These are phyloP conservation scores for Stephanodiscus triporus DNA, from an alignment of 108 stramenopile genomes.

Conservation along the genomic window DNA sequence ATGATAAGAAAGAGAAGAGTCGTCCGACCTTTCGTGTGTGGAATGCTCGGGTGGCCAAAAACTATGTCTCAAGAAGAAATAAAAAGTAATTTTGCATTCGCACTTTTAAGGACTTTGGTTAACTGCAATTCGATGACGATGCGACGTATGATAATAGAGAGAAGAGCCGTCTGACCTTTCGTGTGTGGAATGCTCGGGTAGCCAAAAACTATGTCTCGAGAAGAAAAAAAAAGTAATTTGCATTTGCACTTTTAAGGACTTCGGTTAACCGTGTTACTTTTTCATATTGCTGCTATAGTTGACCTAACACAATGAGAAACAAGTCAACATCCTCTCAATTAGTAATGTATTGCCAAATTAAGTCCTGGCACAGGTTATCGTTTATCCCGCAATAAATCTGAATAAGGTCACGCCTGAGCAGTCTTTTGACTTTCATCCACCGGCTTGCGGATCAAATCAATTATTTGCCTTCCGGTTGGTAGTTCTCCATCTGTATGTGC, in stretches of 20 bases:
- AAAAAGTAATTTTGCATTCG: constrained; percentile 3
- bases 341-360: not conserved
- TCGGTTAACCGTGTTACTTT: not conserved
- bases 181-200: constrained; percentile 40
- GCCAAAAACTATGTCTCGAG: constrained; percentile 50
- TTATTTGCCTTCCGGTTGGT: constrained; percentile 61
- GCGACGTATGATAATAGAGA: not conserved
- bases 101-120: not conserved
- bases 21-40: constrained; percentile 38
- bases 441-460: constrained; percentile 84
- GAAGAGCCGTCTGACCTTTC: constrained; percentile 36
- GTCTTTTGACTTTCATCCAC: constrained; percentile 21
- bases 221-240: constrained; percentile 16
- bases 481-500: constrained; percentile 46
- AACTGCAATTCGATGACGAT: constrained; percentile 18
- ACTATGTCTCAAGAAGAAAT: constrained; percentile 49
- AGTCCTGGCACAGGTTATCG: not conserved
- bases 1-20: constrained; percentile 10
- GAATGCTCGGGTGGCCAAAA: constrained; percentile 46
- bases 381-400: not conserved
- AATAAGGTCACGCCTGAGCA: not conserved
- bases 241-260: not conserved
- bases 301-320: not conserved
- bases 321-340: not conserved
- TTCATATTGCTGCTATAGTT: not conserved